Conservation (phyloP, 495 filamentous ascomycete genomes). For the Aspergillus sclerotiicarbonarius region DNA sequence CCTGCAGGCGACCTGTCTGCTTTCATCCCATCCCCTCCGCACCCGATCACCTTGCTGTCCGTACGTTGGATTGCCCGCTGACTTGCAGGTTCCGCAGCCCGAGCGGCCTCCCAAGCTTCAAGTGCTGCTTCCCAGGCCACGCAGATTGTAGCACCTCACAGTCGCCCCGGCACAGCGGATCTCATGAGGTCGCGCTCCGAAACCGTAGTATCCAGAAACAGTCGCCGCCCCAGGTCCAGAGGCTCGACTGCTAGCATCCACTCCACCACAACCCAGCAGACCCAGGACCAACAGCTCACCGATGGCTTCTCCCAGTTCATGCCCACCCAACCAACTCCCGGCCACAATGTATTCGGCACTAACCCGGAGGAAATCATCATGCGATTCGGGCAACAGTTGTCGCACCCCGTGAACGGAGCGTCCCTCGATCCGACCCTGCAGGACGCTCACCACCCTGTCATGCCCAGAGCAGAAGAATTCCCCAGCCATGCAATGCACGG, state of each 20-base stretch:
- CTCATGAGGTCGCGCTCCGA: constrained; percentile 56
- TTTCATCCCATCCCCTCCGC: constrained; percentile 1
- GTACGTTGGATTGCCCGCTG: constrained; percentile 12
- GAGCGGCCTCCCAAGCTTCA: constrained; percentile 31
- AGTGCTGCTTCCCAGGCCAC: constrained; percentile 41
- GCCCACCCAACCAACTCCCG: constrained; percentile 51
- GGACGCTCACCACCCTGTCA: constrained; percentile 45
- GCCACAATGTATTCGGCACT: constrained; percentile 45
- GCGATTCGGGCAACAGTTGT: constrained; percentile 54
- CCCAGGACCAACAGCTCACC: constrained; percentile 58
- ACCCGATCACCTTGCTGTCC: background rate
- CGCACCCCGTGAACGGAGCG: constrained; percentile 52
- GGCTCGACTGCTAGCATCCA: constrained; percentile 83
- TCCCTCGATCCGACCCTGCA: constrained; percentile 52
- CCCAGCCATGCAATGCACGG: constrained; percentile 50
- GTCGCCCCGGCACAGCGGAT: constrained; percentile 47
- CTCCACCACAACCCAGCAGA: constrained; percentile 65
- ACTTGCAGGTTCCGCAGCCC: constrained; percentile 20
- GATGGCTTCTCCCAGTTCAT: constrained; percentile 51
- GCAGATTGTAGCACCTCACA: constrained; percentile 34
- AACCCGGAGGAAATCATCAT: constrained; percentile 67
- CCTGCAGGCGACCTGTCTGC: constrained; percentile 7
- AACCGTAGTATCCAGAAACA: constrained; percentile 56
- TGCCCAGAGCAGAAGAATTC: constrained; percentile 45
- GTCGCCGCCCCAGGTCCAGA: constrained; percentile 69